These are phyloP conservation scores for Quercus cerris DNA, from an alignment of 306 rosid species.

Conservation along the genomic window DNA sequence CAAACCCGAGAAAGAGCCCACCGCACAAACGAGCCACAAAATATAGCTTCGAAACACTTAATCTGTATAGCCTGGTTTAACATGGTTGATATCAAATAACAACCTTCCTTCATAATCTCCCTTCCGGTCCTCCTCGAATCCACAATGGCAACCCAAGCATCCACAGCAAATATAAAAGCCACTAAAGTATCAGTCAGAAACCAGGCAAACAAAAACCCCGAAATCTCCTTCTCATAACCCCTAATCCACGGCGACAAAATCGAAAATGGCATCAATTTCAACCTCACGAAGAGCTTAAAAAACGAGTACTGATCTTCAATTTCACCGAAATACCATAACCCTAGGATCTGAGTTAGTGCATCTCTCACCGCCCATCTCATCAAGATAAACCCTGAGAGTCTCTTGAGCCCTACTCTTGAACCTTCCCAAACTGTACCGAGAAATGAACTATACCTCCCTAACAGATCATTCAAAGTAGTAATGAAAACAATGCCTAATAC, in stretches of 20 bases:
- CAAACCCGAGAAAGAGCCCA: slow-evolving; percentile 47
- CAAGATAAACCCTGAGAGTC: slow-evolving; percentile 87
- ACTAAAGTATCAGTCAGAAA: slow-evolving; percentile 66
- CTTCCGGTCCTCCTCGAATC: slow-evolving; percentile 84
- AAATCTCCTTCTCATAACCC: slow-evolving; percentile 81
- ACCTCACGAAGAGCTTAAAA: slow-evolving; percentile 87
- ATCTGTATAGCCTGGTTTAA: slow-evolving; percentile 70
- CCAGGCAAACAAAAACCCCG: slow-evolving; percentile 81
- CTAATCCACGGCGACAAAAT: slow-evolving; percentile 86
- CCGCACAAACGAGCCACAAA: slow-evolving; percentile 69
- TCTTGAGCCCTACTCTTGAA: slow-evolving; percentile 80
- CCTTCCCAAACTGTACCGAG: slow-evolving; percentile 76
- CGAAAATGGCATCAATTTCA: slow-evolving; percentile 95
- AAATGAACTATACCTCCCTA: slow-evolving; percentile 66
- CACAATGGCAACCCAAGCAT: slow-evolving; percentile 92
- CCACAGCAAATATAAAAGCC: slow-evolving; percentile 76
- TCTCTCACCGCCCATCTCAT: slow-evolving; percentile 99
- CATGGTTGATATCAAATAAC: slow-evolving; percentile 72
- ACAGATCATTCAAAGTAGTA: slow-evolving; percentile 62
- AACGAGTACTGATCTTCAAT: slow-evolving; percentile 95
- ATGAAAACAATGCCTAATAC: slow-evolving; percentile 79
- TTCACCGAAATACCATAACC: slow-evolving; percentile 93
- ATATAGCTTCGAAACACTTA: slow-evolving; percentile 71
- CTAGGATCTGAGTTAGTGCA: slow-evolving; percentile 91
- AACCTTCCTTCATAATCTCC: slow-evolving; percentile 92